Evolutionary conservation across 2,329 filamentous ascomycete species (phyloP), one percentile per base, ranked within the genome.

Genomic region (Aspergillus pseudoglaucus): DNA sequence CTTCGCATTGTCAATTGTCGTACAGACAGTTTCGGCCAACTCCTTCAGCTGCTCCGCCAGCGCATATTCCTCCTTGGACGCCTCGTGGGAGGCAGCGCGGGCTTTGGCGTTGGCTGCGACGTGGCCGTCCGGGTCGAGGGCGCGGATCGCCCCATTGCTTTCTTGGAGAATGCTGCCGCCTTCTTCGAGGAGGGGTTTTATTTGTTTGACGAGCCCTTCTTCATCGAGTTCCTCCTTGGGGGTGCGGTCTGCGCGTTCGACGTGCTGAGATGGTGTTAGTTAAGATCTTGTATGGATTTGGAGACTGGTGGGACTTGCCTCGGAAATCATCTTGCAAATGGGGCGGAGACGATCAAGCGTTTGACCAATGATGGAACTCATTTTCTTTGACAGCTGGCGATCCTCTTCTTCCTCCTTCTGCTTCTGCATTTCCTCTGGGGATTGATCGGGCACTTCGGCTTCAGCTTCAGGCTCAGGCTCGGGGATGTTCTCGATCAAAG

Each of bases 211-310:
- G 4, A 95, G 81, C 57, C 87, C 80, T 62, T 96, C 88, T 66
- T 96, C 90, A 61, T 96, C 89, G 20, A 91, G 83, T 59, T 95
- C 89, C 4, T 94, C 88, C 69, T 88, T 86, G 39, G 87, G 85
- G 23, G 85, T 88, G 55, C 82, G 81, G 67, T 95, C 88, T 23
- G 87, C 88, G 47, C 77, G 77, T 59, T 95, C 87, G 59, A 95
- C 87, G 71, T 85, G 79, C 81, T 88, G 55, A 40, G 3, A 20
- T 8, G 9, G 40, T 12, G 23, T 54, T 52, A 53, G 46, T 53
- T 42, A 51, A 44, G 46, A 42, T 9, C 2, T 22, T 18, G 4
- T 10, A 10, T 20, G 15, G 9, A 17, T 7, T 40, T 15, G 20
- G 4, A 4, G 38, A 15, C 38, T 25, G 18, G 22, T 22, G 22